Evolutionary conservation across 768 basidiomycete genomes (phyloP), one percentile per base, ranked within the genome.

Genomic region (Hygrophorus pudorinus): DNA sequence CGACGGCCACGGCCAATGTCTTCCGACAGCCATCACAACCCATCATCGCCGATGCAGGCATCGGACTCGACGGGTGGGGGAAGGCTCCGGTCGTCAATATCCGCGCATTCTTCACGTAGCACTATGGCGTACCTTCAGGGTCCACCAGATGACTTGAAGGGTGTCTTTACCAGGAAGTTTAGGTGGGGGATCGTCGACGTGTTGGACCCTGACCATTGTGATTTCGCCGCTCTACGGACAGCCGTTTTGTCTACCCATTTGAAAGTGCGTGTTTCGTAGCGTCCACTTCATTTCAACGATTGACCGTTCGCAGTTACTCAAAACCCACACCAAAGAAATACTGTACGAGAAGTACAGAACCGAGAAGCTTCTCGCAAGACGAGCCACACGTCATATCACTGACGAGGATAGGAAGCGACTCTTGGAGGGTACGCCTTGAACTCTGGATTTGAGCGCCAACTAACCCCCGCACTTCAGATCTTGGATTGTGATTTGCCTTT

Each of bases 331-430:
- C 27, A 81, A 81, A 53, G 87, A 94, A 59, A 85, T 90, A 45
- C 64, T 93, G 62, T 97, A 97, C 60, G 93, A 97, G 69, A 82
- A 81, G 54, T 97, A 83, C 63, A 73, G 93, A 56, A 92, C 88
- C 1, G 89, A 91, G 67, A 90, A 90, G 63, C 75, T 92, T 45
- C 76, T 92, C 14, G 87, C 85, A 36, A 75, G 86, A 51, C 82
- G 89, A 50, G 88, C 85, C 16, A 90, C 88, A 16, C 73, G 75
- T 53, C 74, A 78, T 51, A 87, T 90, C 53, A 77, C 79, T 42
- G 81, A 85, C 41, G 81, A 79, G 51, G 76, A 87, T 56, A 68
- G 79, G 53, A 75, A 79, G 53, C 73, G 79, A 54, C 64, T 91
- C 56, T 60, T 90, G 53, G 73, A 84, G 72, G 85, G 86, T 84